Base-by-base conservation (phyloP, 2,329 filamentous ascomycete species). In the Colletotrichum sublineola region DNA sequence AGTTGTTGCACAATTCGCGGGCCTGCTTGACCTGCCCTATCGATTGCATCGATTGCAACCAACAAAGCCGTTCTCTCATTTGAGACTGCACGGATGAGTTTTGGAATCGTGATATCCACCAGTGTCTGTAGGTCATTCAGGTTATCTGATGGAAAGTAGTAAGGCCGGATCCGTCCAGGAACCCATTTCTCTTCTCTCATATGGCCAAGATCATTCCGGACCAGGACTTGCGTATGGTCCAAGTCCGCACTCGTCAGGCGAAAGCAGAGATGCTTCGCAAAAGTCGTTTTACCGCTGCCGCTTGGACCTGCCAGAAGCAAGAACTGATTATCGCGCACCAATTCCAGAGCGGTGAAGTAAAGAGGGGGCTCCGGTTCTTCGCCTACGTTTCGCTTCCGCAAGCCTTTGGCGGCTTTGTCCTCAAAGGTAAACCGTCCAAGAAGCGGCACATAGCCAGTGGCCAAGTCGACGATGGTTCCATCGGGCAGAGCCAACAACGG, bases 331-430 rank as follows among this genome's bases (percentile, higher is more conserved):
- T 70, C 67, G 46, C 62, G 36, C 14, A 70, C 55, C 1, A 70
- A 38, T n/a, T 70, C 67, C 8, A 70, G 14, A 0, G 46, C 46
- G 6, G 62, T 52, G 9, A 66, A 70, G 44, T 70, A 55, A 9
- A 70, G 20, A 0, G 62, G 55, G 7, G 36, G 40, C 46, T 70
- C 62, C 6, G 44, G 55, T 12, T 70, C n/a, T 3, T 66, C 44
- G 0, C 53, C 46, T 5, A 3, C 36, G 18, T 15, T 66, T 14
- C 62, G 55, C 20, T 66, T 70, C 11, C 62, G 67, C 0, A 70
- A 8, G 15, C 67, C 67, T 18, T 70, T 60, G 36, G 67, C 62
- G 1, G 67, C 62, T 15, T 66, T 70, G 62, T 70, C 67, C 36
- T 70, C 67, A 20, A 31, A 46, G 1, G 67, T 70, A 15, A 60